Percentiles rank a stretch among this genome's conserved stretches.
Evolutionary conservation across 2,329 filamentous ascomycete genomes (phyloP).

Genomic region (Claviceps sp.): DNA sequence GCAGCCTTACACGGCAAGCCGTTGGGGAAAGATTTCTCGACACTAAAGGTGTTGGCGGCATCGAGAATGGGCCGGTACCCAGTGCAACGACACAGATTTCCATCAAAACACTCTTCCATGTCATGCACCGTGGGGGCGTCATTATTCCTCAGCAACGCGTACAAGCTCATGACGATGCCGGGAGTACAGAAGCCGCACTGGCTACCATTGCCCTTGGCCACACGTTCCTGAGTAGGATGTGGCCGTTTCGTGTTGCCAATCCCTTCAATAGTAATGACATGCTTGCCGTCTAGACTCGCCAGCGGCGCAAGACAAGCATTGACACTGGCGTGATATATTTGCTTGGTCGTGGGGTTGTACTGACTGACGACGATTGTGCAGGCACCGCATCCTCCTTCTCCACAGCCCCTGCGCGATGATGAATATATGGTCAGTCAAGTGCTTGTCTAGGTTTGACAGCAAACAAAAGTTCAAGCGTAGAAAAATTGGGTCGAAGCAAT

Average conservation of each 20-base stretch:
- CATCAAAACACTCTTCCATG: constrained; percentile 92
- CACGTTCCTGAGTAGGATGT: constrained; percentile 80
- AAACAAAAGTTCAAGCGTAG: neutral
- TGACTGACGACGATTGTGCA: constrained; percentile 94
- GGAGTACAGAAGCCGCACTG: constrained; percentile 94
- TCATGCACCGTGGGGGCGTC: constrained; percentile 64
- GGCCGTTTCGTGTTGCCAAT: constrained; percentile 80
- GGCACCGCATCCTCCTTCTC: constrained; percentile 90
- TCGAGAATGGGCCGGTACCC: constrained; percentile 91
- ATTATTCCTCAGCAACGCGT: constrained; percentile 81
- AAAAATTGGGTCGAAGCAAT: too few species aligned
- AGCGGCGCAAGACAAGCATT: constrained; percentile 92
- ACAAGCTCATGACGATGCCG: constrained; percentile 95
- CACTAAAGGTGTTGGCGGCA: constrained; percentile 79
- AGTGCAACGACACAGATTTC: constrained; percentile 89
- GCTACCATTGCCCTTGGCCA: constrained; percentile 82
- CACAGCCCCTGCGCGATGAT: constrained; percentile 51
- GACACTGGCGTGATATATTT: constrained; percentile 91
- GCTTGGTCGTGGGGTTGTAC: constrained; percentile 79
- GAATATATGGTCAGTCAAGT: neutral
- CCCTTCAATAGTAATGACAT: constrained; percentile 94
- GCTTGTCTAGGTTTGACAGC: neutral
- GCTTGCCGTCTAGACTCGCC: constrained; percentile 88
- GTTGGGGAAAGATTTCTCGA: constrained; percentile 25
- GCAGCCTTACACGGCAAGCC: constrained; percentile 6